Evolutionary conservation across 2,329 filamentous ascomycete species (phyloP), one percentile per base, ranked within the genome.

Genomic region (Sporothrix curviconia): DNA sequence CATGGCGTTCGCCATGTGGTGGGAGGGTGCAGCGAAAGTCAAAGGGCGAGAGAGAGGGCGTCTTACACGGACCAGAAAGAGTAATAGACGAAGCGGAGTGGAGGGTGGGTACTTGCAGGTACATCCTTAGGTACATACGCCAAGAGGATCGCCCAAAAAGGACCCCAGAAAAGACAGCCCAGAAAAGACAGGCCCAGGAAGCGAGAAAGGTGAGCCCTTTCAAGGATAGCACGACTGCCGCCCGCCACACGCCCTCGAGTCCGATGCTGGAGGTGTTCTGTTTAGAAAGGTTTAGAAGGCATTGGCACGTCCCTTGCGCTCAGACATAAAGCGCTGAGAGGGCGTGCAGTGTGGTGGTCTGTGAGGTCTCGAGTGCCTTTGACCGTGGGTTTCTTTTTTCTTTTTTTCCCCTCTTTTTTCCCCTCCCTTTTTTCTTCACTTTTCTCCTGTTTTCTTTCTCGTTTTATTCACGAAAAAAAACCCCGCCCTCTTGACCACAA

Each of bases 1-100:
- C 47, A 50, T 50, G 47, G 47, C 47, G 14, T 8, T 34, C 47
- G 47, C 32, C 47, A 50, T 50, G 47, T 50, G 47, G 47, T 50
- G 32, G 22, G 19, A 24, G n/a, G n/a, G n/a, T n/a, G n/a, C 19
- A 30, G 46, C 17, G 44, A 12, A 22, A 3, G 30, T 15, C 6
- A 7, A 49, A 28, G 32, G 11, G 3, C n/a, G 7, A 49, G 17
- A 50, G 15, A 32, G 7, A 17, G 24, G 37, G 37, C n/a, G n/a
- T n/a, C n/a, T n/a, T n/a, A 40, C n/a, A 28, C 42, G 19, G 42
- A 37, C 22, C 12, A 44, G 15, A 19, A 22, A 24, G 19, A 25
- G 40, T 22, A 43, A 43, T 30, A 17, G 25, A 19, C 7, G 4
- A 28, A 30, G 24, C 25, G 46, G 4, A 25, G 46, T 24, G 17